phyloP scores from a whole-genome alignment of 1,139 yeast genomes.

The Blastobotrys capitulatus region DNA sequence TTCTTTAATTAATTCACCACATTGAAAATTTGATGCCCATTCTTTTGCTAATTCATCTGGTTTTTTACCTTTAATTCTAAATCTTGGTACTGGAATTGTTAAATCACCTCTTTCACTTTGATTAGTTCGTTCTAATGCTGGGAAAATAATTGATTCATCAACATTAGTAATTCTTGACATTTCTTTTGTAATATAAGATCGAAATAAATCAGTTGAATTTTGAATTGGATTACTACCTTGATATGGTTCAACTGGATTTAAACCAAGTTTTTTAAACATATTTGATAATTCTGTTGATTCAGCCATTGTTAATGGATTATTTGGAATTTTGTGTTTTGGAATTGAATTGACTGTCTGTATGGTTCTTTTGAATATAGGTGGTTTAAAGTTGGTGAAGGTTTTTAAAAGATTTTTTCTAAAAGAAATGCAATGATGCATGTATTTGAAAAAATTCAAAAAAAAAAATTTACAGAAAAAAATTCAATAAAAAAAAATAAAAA shows the following conservation, averaged over 20 bases:
- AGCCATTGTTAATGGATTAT: constrained; percentile 27
- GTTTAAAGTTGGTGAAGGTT: neutral
- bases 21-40: constrained; percentile 54
- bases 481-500: neutral
- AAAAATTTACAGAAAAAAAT: neutral
- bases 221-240: constrained; percentile 61
- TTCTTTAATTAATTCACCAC: constrained; percentile 57
- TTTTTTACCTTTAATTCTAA: constrained; percentile 80
- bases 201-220: constrained; percentile 75
- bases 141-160: constrained; percentile 61
- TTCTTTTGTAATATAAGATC: constrained; percentile 83
- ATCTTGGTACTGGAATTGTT: constrained; percentile 86
- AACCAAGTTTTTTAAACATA: constrained; percentile 29
- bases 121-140: constrained; percentile 84
- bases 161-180: constrained; percentile 70
- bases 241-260: constrained; percentile 24
- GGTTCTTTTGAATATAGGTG: neutral
- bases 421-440: neutral
- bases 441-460: neutral
- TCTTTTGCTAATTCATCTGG: constrained; percentile 74
- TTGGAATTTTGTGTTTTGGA: constrained; percentile 11
- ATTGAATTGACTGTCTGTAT: neutral
- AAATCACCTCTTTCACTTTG: constrained; percentile 90
- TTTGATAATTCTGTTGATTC: constrained; percentile 25
- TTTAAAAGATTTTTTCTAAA: neutral